Evolutionary conservation across 2,329 filamentous ascomycete genomes (phyloP).

Genomic region (Atkinsonella hypoxylon): DNA sequence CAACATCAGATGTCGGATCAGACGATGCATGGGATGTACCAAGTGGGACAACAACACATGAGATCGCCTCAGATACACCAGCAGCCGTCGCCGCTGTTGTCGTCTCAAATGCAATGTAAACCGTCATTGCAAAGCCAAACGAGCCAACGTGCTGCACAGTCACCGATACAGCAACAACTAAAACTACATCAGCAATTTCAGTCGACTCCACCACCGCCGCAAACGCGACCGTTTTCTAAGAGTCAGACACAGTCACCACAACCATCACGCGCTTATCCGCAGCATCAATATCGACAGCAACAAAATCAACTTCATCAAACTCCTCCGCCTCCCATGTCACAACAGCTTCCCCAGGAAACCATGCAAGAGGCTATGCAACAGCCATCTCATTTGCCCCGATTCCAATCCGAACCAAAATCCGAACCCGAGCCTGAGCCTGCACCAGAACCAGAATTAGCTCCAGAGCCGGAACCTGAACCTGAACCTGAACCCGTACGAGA

Average conservation of each 20-base stretch:
- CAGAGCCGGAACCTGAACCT: background rate
- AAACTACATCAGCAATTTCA: conserved; percentile 19
- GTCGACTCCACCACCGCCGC: conserved; percentile 4
- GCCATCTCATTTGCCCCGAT: background rate
- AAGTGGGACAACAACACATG: conserved; percentile 9
- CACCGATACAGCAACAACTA: conserved; percentile 15
- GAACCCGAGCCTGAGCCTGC: conserved; percentile 1
- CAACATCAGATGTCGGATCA: conserved; percentile 6
- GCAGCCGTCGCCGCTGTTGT: conserved; percentile 8
- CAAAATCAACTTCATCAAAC: background rate
- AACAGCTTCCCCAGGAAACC: conserved; percentile 1
- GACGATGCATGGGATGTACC: conserved; percentile 8
- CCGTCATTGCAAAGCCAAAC: conserved; percentile 7
- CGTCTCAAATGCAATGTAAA: conserved; percentile 9
- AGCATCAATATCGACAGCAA: conserved; percentile 1
- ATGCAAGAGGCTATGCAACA: conserved; percentile 4
- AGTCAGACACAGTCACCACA: conserved; percentile 17
- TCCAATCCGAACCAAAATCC: background rate
- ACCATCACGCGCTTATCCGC: conserved; percentile 8
- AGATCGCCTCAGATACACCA: conserved; percentile 11
- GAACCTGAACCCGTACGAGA: background rate
- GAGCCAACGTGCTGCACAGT: conserved; percentile 7
- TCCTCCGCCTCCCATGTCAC: conserved; percentile 7
- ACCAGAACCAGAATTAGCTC: background rate
- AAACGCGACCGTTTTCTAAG: conserved; percentile 6